Conservation (phyloP, 495 filamentous ascomycete species). For the Podospora comata region DNA sequence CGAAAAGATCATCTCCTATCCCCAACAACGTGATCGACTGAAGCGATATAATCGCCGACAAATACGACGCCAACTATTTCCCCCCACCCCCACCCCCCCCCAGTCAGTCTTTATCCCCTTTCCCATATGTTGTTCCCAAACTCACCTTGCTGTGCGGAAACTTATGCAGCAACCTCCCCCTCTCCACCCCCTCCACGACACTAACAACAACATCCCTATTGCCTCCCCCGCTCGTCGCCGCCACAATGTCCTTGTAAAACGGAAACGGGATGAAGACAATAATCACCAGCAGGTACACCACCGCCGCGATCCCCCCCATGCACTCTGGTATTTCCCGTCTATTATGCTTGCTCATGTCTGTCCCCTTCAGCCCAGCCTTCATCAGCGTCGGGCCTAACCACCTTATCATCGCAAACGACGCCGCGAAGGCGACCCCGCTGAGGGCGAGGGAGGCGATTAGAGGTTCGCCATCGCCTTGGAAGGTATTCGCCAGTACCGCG, state of each 20-base stretch:
- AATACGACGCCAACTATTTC: constrained; percentile 81
- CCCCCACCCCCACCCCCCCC: too few relatives aligned
- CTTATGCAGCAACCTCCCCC: constrained; percentile 75
- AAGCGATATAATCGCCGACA: constrained; percentile 88
- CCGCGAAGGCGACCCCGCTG: constrained; percentile 76
- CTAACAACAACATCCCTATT: constrained; percentile 72
- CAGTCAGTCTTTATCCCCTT: not conserved
- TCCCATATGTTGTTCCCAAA: not conserved
- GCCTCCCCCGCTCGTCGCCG: constrained; percentile 90
- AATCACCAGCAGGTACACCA: constrained; percentile 82
- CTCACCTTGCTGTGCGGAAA: constrained; percentile 87
- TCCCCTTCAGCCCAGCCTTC: constrained; percentile 83
- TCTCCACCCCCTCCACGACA: constrained; percentile 63
- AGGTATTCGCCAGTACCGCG: constrained; percentile 75
- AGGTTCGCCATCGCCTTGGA: constrained; percentile 78
- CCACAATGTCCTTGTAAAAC: constrained; percentile 97
- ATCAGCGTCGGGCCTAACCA: constrained; percentile 95
- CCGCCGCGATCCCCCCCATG: constrained; percentile 94
- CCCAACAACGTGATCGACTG: constrained; percentile 87
- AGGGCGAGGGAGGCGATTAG: constrained; percentile 84
- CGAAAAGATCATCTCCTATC: constrained; percentile 93
- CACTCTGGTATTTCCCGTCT: constrained; percentile 80
- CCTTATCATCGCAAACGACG: constrained; percentile 76
- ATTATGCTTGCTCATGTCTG: constrained; percentile 77
- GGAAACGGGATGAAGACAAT: constrained; percentile 94